Percentiles rank a stretch among this genome's conserved stretches.
Evolutionary conservation across 2,329 filamentous ascomycete species (phyloP).

Genomic region (Neoarthrinium moseri): DNA sequence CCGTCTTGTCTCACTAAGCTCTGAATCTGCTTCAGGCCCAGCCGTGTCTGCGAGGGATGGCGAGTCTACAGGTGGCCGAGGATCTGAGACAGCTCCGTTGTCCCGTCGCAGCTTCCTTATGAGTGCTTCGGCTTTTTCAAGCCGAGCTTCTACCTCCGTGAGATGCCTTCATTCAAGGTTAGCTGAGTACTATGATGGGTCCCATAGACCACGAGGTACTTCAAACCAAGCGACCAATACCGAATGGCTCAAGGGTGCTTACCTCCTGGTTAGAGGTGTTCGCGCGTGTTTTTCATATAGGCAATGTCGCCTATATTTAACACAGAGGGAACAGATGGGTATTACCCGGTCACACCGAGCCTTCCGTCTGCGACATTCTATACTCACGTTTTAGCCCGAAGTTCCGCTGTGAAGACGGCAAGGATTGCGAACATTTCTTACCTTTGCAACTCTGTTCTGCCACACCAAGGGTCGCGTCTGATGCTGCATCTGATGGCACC

Average conservation of each 20-base stretch:
- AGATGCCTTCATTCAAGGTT: constrained; percentile 35
- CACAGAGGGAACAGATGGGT: constrained; percentile 38
- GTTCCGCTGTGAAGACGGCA: neutral
- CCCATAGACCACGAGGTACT: too few relatives aligned
- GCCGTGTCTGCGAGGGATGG: neutral
- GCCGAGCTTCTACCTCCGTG: constrained; percentile 40
- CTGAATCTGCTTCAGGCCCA: neutral
- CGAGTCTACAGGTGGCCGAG: neutral
- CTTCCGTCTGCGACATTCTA: constrained; percentile 38
- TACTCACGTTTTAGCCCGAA: neutral
- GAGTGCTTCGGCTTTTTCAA: constrained; percentile 25
- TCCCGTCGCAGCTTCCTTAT: constrained; percentile 6
- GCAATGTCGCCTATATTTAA: constrained; percentile 42
- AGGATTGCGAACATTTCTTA: neutral
- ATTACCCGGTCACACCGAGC: constrained; percentile 36
- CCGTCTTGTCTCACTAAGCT: too few relatives aligned
- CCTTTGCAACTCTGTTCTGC: constrained; percentile 36
- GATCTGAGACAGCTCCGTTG: neutral
- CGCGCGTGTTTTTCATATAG: constrained; percentile 47
- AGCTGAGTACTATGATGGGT: too few relatives aligned
- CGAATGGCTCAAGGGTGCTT: too few relatives aligned
- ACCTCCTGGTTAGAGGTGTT: constrained; percentile 46
- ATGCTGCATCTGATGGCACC: neutral
- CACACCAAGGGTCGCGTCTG: constrained; percentile 17
- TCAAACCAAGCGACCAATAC: too few relatives aligned